Evolutionary conservation across 306 rosid species (phyloP), one percentile per base, ranked within the genome.

Genomic region (Pueraria montana): DNA sequence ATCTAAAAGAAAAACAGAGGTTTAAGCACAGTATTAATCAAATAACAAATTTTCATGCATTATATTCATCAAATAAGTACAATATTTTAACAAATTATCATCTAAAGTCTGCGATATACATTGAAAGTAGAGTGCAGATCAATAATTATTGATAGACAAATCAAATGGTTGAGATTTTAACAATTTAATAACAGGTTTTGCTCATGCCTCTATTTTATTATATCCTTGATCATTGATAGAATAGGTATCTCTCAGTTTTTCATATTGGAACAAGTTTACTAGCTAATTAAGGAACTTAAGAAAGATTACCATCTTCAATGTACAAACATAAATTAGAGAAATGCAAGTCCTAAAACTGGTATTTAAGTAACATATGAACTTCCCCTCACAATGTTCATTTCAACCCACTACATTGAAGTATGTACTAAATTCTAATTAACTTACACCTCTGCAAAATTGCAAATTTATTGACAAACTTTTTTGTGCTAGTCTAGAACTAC

Each of bases 1-100:
- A 84, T 79, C 87, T 84, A 12, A 1, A 49, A 30, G 8, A 30
- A 61, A 26, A 61, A 12, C 4, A 26, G 0, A 24, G 45, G 68
- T 55, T n/a, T 40, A 26, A 40, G 26, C 46, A 74, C 24, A 66
- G 11, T 24, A 20, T 48, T 64, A 45, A 38, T 74, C 13, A 81
- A 43, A 27, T 11, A 71, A 8, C 24, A 42, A 79, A 20, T 36
- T 34, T 65, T 32, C 17, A 49, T 36, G 48, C 0, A 32, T 12
- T 63, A 21, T 9, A 13, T 48, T 48, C 55, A 3, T 48, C 55
- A 48, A 48, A 20, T 21, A 32, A 16, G 40, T 32, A 70, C n/a
- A 48, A 23, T 20, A 34, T 24, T 72, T 24, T 24, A 59, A 13
- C 6, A 32, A 26, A 53, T 53, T 53, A 6, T 24, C 17, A 26